Percentiles rank a stretch among this genome's conserved stretches.
Evolutionary conservation across 768 basidiomycete genomes (phyloP).

Genomic region (Tephrocybe rancida): DNA sequence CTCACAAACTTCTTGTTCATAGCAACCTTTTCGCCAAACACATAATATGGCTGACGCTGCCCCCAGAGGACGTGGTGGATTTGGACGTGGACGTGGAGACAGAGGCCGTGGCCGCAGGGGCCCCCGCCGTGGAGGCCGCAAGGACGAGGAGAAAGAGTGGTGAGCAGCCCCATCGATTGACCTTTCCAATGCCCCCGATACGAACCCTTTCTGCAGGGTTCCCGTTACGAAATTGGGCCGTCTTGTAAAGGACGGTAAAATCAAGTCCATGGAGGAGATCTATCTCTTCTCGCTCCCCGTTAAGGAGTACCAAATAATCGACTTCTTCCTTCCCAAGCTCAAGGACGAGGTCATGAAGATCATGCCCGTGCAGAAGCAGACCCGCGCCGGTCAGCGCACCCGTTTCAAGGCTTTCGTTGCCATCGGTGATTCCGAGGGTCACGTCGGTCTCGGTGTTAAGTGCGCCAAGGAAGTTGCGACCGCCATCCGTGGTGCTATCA

Average conservation of each 20-base stretch:
- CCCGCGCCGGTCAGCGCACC: constrained; percentile 98
- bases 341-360: constrained; percentile 99
- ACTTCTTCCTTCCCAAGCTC: constrained; percentile 98
- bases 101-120: constrained; percentile 88
- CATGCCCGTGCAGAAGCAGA: constrained; percentile 99
- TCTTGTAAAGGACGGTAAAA: constrained; percentile 99
- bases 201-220: constrained; percentile 56
- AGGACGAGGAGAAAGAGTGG: constrained; percentile 99
- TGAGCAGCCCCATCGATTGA: constrained; percentile 41
- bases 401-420: constrained; percentile 99
- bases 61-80: constrained; percentile 68
- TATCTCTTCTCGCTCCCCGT: constrained; percentile 99
- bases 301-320: constrained; percentile 99
- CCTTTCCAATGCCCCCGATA: neutral
- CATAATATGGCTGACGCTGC: constrained; percentile 79
- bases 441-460: constrained; percentile 99
- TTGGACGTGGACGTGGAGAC: constrained; percentile 90
- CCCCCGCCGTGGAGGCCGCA: constrained; percentile 94
- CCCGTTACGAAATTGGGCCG: constrained; percentile 99
- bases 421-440: constrained; percentile 97
- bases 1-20: constrained; percentile 21
- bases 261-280: constrained; percentile 99
- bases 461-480: constrained; percentile 99
- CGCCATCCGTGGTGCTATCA: constrained; percentile 99
- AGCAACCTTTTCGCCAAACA: constrained; percentile 23